Conservation (phyloP, 306 rosid genomes). For the Sophora flavescens region DNA sequence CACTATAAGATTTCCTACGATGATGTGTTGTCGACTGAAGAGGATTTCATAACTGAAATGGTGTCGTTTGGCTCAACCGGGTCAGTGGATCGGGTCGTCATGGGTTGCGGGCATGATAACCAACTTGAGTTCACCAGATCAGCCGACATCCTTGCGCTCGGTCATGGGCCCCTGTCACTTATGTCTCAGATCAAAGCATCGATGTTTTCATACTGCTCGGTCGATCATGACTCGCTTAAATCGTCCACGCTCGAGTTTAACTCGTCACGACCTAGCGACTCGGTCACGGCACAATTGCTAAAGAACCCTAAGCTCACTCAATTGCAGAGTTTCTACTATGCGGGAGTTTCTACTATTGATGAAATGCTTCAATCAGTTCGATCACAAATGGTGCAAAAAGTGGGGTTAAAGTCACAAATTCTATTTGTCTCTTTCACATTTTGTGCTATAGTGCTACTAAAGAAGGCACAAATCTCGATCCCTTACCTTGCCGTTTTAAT, state of each 20-base stretch:
- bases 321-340: constrained; percentile 57
- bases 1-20: constrained; percentile 67
- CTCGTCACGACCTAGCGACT: constrained; percentile 58
- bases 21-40: constrained; percentile 66
- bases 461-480: too few relatives aligned
- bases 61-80: constrained; percentile 66
- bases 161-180: constrained; percentile 62
- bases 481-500: too few relatives aligned
- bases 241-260: constrained; percentile 79
- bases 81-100: constrained; percentile 38
- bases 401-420: too few relatives aligned
- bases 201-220: constrained; percentile 77
- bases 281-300: constrained; percentile 56
- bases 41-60: constrained; percentile 60
- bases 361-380: too few relatives aligned
- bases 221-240: constrained; percentile 57
- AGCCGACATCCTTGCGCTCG: constrained; percentile 76
- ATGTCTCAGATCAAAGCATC: constrained; percentile 61
- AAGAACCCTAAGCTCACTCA: constrained; percentile 43
- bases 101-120: constrained; percentile 81
- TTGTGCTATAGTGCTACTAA: too few relatives aligned
- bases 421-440: too few relatives aligned
- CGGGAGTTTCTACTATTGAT: too few relatives aligned
- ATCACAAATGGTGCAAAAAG: too few relatives aligned
- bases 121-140: constrained; percentile 62